Evolutionary conservation across 805 yeast genomes (phyloP), one percentile per base, ranked within the genome.

Genomic region (Candida sphagnicola): DNA sequence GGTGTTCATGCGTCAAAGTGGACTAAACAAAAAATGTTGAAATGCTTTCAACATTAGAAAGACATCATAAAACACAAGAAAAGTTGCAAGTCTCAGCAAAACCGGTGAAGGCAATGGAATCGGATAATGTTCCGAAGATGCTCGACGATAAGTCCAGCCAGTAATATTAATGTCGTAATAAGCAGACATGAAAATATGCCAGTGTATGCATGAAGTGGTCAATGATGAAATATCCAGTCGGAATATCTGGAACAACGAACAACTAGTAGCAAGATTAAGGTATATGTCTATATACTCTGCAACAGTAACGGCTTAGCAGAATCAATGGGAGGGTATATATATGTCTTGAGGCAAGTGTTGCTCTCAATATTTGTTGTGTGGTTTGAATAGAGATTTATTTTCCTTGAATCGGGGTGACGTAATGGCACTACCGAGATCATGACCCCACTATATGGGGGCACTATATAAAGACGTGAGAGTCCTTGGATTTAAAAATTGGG

Each of bases 71-170:
- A n/a, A n/a, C n/a, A n/a, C n/a, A n/a, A n/a, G n/a, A n/a, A n/a
- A n/a, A n/a, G n/a, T n/a, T n/a, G n/a, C n/a, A n/a, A n/a, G n/a
- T n/a, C n/a, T n/a, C n/a, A n/a, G n/a, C n/a, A n/a, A n/a, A n/a
- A 21, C 8, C 24, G 24, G 8, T 6, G 24, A 21, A 6, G 24
- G 24, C 24, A 21, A 10, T 21, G 24, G n/a, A n/a, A n/a, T 21
- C 24, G 10, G 24, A 6, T 21, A 21, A 21, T 21, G 10, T 21
- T 21, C 24, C 24, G 24, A 21, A 21, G 10, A 6, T 21, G 6
- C 24, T 6, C 13, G 15, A 26, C 29, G 29, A 26, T 26, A 26
- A 26, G 29, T 26, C 29, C 29, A 26, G 29, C 29, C 29, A 26
- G 12, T 26, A 13, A 10, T 21, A 6, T 6, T 10, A 21, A 21